Evolutionary conservation across 139 green algal species (phyloP), one percentile per base, ranked within the genome.

Genomic region (Chlorella sorokiniana): DNA sequence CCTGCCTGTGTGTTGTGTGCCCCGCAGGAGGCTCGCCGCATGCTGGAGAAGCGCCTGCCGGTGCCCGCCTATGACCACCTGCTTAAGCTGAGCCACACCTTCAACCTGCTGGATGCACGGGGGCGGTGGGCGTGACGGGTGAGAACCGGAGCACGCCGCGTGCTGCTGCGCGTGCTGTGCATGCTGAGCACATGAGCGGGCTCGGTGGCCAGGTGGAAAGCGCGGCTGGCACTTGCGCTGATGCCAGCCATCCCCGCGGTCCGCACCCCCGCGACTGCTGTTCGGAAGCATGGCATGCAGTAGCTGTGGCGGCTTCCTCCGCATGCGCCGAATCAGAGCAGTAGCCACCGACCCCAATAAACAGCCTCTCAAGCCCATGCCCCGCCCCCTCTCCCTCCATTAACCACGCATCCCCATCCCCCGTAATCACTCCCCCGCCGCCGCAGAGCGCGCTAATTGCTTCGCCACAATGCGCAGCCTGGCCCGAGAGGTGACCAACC

Each of bases 61-160:
- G 88, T 99, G 37, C 97, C 97, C 44, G 97, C 97, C 14, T 99
- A 98, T 83, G 95, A 98, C 85, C 91, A 98, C 83, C 87, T 99
- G 56, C 92, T 99, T n/a, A 99, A 99, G 92, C 90, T 96, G 48
- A 95, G 86, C 48, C 97, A 99, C 84, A 90, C 92, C 44, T 99
- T 99, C 90, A 99, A 99, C 88, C 84, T 99, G 33, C 87, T 99
- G 76, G 97, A 99, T 81, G 96, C 97, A 0, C 87, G 97, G 7
- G 95, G 0, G 95, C 95, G 0, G 93, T 99, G 29, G 95, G 95
- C 16, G 93, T 99, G 31, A 99, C 97, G 1, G 73, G 73, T 79
- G 54, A 4, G 42, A 6, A 7, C 52, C 27, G 20, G 6, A 20
- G 22, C 52, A 20, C 27, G 22, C 52, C 52, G 4, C 52, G n/a